A percentile compares a stretch with the other conserved stretches of the same genome.
phyloP scores from a whole-genome alignment of 108 stramenopile genomes.

The Mayamaea pseudoterrestris region DNA sequence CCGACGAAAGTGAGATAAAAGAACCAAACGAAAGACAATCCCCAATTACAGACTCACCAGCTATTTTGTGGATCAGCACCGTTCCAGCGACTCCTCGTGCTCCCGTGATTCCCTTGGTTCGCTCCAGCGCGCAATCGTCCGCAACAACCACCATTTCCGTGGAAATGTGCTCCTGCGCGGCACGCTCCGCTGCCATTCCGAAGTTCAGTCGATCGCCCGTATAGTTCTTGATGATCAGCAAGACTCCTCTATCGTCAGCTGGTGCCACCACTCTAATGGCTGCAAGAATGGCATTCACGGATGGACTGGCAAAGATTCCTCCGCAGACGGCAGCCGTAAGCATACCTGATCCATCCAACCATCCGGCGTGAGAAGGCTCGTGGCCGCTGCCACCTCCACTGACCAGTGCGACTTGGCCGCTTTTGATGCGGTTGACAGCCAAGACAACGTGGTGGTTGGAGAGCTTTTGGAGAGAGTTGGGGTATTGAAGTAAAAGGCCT shows the following conservation, averaged over 20 bases:
- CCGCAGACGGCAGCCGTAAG: constrained; percentile 93
- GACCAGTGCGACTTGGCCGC: too few relatives aligned
- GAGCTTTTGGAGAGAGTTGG: constrained; percentile 54
- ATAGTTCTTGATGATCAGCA: constrained; percentile 97
- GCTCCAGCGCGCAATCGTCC: constrained; percentile 90
- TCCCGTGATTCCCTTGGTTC: constrained; percentile 89
- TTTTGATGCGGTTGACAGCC: too few relatives aligned
- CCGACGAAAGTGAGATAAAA: too few relatives aligned
- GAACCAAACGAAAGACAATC: too few relatives aligned
- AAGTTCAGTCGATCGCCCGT: constrained; percentile 98
- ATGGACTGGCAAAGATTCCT: constrained; percentile 92
- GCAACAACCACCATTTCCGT: constrained; percentile 81
- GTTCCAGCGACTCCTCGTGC: constrained; percentile 96
- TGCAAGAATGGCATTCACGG: constrained; percentile 73
- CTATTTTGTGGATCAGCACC: constrained; percentile 91
- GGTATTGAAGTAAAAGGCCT: constrained; percentile 66
- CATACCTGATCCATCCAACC: constrained; percentile 87
- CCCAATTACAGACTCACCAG: too few relatives aligned
- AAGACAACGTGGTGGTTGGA: constrained; percentile 60
- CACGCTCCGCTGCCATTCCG: constrained; percentile 91
- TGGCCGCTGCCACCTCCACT: constrained; percentile 97
- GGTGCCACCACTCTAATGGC: constrained; percentile 73
- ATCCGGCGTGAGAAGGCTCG: constrained; percentile 96
- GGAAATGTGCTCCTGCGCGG: constrained; percentile 52
- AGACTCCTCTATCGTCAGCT: constrained; percentile 37